A percentile compares a stretch with the other conserved stretches of the same genome.
phyloP scores from a whole-genome alignment of 2,329 filamentous ascomycete genomes.

The Conoideocrella luteorostrata region DNA sequence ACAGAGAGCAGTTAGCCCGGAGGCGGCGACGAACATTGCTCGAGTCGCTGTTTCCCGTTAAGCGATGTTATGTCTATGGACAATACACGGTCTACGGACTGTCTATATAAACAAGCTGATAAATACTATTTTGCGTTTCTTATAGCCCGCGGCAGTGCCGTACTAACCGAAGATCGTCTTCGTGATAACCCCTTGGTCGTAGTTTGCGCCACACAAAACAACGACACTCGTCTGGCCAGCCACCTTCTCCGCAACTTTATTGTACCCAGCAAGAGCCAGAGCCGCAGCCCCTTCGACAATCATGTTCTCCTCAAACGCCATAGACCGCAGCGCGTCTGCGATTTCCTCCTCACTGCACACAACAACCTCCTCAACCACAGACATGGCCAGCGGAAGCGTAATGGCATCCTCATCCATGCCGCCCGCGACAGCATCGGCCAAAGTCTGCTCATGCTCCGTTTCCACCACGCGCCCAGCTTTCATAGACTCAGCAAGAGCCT shows the following conservation, averaged over 20 bases:
- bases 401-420: conserved; percentile 18
- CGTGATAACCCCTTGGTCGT: conserved; percentile 1
- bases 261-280: conserved; percentile 16
- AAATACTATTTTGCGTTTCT: too few relatives aligned
- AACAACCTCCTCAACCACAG: conserved; percentile 16
- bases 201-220: conserved; percentile 15
- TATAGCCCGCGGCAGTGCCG: too few relatives aligned
- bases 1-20: too few relatives aligned
- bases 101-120: too few relatives aligned
- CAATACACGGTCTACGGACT: too few relatives aligned
- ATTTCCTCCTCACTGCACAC: conserved; percentile 16
- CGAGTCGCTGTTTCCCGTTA: too few relatives aligned
- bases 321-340: conserved; percentile 8
- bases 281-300: conserved; percentile 18
- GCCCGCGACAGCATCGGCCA: conserved; percentile 18
- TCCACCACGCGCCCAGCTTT: conserved; percentile 14
- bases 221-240: conserved; percentile 14
- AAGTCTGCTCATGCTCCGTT: conserved; percentile 16
- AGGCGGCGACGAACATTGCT: too few relatives aligned
- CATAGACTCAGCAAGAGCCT: conserved; percentile 16
- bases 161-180: too few relatives aligned
- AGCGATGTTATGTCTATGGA: too few relatives aligned
- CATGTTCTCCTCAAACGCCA: conserved; percentile 18
- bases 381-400: conserved; percentile 14
- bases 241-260: conserved; percentile 9